Base-by-base conservation (phyloP, 345 rosid genomes). In the Erodium maritimum region DNA sequence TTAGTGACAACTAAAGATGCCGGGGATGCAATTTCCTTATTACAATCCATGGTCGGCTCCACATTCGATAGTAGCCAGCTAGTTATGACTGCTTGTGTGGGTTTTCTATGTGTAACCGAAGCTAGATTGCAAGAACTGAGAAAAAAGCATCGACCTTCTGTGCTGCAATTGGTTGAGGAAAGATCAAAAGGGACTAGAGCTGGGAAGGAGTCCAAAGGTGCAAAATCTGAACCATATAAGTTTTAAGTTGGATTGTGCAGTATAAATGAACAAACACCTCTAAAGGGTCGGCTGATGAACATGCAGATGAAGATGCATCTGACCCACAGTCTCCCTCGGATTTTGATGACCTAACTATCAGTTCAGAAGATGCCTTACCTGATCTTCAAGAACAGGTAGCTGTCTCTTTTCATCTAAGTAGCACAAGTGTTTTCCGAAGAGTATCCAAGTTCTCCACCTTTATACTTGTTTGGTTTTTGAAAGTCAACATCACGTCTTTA, bases 41-140 rank as follows among this genome's bases (percentile, higher is more conserved):
- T 93, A 62, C 95, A 93, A 67, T 79, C 95, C 51, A 95, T 93
- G 66, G 65, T 84, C 50, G 86, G 95, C 56, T 93, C 99, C 64
- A 88, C 96, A 68, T 93, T 93, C 73, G 99, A 93, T 73, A 85
- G 95, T 73, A 93, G 99, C 69, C 96, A 93, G 74, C 94, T 93
- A 67, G 82, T 93, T 73, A 69, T 86, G 56, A 86, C 91, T 51
- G 94, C 99, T 57, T 82, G 94, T 65, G 83, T 93, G 87, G 96
- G 99, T 2, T 86, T 76, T 73, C 54, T 80, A 71, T 70, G 82
- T 59, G 84, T 90, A 57, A 86, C 83, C 46, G 94, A 93, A 59
- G 83, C 72, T 71, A 79, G 72, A 77, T 74, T 93, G 20, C 77
- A 77, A 54, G 90, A 84, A 65, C 70, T 93, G 75, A 82, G 96